These are phyloP conservation scores for Cynanchum wilfordii DNA, from an alignment of 257 asterid genomes.

Conservation along the genomic window DNA sequence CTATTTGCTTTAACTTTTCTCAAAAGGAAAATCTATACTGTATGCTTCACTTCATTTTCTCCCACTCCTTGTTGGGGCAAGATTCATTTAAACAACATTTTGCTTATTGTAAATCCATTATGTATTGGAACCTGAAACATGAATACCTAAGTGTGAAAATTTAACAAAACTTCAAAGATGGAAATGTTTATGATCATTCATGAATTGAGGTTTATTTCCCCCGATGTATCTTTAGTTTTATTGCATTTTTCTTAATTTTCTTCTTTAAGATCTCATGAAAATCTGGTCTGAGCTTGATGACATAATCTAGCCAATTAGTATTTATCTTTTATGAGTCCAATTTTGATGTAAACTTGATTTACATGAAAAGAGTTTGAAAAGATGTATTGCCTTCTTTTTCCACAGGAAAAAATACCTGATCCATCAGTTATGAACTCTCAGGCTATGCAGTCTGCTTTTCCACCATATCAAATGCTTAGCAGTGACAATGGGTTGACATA, in stretches of 20 bases:
- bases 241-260: not conserved
- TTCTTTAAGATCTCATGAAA: not conserved
- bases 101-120: not conserved
- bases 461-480: constrained; percentile 38
- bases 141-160: not conserved
- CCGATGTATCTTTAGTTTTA: not conserved
- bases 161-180: not conserved
- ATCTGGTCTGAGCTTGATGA: not conserved
- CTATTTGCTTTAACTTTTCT: not conserved
- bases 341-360: constrained; percentile 5
- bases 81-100: not conserved
- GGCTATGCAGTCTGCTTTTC: constrained; percentile 41
- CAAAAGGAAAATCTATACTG: not conserved
- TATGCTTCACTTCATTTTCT: not conserved
- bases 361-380: constrained; percentile 18
- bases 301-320: too few species aligned
- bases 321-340: constrained; percentile 12
- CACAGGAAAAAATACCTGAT: constrained; percentile 59
- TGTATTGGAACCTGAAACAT: not conserved
- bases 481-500: constrained; percentile 44
- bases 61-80: not conserved
- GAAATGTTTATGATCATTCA: not conserved
- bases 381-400: constrained; percentile 23
- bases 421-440: constrained; percentile 47
- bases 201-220: not conserved